These are phyloP conservation scores for Dipodascopsis tothii DNA, from an alignment of 805 yeast genomes.

Conservation along the genomic window DNA sequence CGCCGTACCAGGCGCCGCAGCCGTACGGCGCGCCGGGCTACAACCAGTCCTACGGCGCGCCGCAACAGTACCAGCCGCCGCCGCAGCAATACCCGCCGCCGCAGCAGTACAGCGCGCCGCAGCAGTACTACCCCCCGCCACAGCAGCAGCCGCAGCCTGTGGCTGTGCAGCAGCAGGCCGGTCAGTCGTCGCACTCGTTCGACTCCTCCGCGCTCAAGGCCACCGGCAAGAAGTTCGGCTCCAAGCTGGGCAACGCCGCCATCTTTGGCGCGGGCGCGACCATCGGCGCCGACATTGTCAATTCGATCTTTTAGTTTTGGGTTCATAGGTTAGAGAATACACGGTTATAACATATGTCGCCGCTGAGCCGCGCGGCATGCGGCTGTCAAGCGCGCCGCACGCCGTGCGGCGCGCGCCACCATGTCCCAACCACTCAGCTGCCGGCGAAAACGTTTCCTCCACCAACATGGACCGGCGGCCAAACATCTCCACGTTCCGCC, in stretches of 20 bases:
- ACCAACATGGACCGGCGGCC: conserved; percentile 2
- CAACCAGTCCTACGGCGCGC: neutral
- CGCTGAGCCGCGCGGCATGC: no score
- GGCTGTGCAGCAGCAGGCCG: conserved; percentile 24
- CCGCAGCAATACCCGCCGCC: conserved; percentile 5
- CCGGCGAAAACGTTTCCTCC: no score
- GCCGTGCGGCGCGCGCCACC: no score
- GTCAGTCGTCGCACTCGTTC: conserved; percentile 22
- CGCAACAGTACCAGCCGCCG: conserved; percentile 14
- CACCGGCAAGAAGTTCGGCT: conserved; percentile 51
- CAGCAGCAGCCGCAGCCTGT: conserved; percentile 21
- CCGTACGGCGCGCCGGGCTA: neutral
- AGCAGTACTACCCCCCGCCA: conserved; percentile 10
- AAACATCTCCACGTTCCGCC: conserved; percentile 5
- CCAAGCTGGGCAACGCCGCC: conserved; percentile 84
- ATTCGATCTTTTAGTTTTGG: conserved; percentile 49
- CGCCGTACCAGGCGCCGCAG: conserved; percentile 20
- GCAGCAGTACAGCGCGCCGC: conserved; percentile 2
- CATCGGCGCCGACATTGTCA: conserved; percentile 73
- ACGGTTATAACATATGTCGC: no score
- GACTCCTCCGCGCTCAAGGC: conserved; percentile 24
- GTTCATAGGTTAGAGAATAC: neutral
- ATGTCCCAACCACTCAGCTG: no score
- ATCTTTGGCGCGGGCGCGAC: conserved; percentile 96
- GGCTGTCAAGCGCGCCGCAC: no score